Percentiles rank a stretch among this genome's conserved stretches.
These are phyloP conservation scores for Prinsepia uniflora DNA, from an alignment of 306 rosid genomes.

Conservation along the genomic window DNA sequence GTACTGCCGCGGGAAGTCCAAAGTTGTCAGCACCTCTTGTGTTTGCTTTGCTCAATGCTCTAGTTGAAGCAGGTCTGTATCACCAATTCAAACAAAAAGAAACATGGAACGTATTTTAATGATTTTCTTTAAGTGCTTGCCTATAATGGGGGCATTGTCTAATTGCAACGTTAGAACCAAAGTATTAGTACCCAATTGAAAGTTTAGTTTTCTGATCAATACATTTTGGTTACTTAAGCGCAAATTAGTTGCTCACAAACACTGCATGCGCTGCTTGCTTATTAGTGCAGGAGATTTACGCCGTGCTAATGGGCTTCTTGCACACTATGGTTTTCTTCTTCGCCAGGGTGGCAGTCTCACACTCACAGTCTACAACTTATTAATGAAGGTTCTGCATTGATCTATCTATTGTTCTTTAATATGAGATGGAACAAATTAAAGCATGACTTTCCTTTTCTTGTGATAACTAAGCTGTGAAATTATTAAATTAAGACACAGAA, in stretches of 20 bases:
- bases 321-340: conserved; percentile 65
- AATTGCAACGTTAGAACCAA: not conserved
- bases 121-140: not conserved
- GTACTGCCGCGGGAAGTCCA: conserved; percentile 59
- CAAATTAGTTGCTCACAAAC: conserved; percentile 26
- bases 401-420: conserved; percentile 21
- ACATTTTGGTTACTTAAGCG: not conserved
- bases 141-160: not conserved
- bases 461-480: conserved; percentile 9
- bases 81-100: conserved; percentile 1
- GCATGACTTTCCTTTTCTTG: not conserved
- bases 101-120: not conserved
- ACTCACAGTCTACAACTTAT: conserved; percentile 61
- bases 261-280: conserved; percentile 31
- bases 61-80: conserved; percentile 46
- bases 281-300: conserved; percentile 83
- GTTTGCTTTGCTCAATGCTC: conserved; percentile 64
- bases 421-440: conserved; percentile 13
- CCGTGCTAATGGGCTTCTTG: conserved; percentile 85
- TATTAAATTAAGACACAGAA: not conserved
- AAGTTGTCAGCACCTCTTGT: conserved; percentile 61
- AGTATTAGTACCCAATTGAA: not conserved
- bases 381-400: conserved; percentile 66
- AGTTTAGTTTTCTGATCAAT: not conserved
- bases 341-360: conserved; percentile 62